Conservation (phyloP, 306 rosid genomes). For the Cicer pinnatifidum region DNA sequence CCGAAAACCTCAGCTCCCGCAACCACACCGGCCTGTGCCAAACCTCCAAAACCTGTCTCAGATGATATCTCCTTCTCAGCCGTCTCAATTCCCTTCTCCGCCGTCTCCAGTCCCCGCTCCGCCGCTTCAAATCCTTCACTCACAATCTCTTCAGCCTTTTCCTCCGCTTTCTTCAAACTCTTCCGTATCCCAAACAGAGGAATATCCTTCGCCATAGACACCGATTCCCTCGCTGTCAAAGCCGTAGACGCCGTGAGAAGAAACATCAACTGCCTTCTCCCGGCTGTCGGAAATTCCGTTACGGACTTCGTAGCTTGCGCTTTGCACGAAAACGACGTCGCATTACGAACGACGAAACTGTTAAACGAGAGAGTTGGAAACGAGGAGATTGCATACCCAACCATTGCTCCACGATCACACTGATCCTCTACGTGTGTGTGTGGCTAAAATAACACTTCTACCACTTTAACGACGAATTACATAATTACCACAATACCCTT, state of each 20-base stretch:
- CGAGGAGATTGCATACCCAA: conserved; percentile 54
- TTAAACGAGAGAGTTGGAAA: conserved; percentile 49
- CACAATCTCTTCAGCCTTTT: conserved; percentile 73
- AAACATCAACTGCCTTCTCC: conserved; percentile 65
- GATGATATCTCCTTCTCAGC: conserved; percentile 47
- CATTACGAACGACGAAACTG: conserved; percentile 46
- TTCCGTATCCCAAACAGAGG: conserved; percentile 74
- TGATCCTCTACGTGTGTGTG: conserved; percentile 51
- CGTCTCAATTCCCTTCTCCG: conserved; percentile 59
- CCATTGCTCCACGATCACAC: conserved; percentile 49
- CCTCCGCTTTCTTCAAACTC: conserved; percentile 73
- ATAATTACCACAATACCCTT: conserved; percentile 33
- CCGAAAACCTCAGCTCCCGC: conserved; percentile 78
- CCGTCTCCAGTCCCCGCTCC: conserved; percentile 56
- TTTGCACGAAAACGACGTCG: conserved; percentile 40
- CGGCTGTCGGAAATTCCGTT: conserved; percentile 25
- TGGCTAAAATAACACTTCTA: conserved; percentile 33
- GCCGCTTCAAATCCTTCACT: conserved; percentile 79
- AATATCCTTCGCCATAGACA: conserved; percentile 64
- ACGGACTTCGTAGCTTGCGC: conserved; percentile 20
- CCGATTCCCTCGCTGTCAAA: conserved; percentile 49
- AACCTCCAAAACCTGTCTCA: conserved; percentile 57
- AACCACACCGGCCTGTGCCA: conserved; percentile 81
- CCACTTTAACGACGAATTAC: neutral
- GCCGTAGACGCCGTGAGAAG: conserved; percentile 60